Conservation (phyloP, 2,329 filamentous ascomycete genomes). For the Ophiostoma quercus region DNA sequence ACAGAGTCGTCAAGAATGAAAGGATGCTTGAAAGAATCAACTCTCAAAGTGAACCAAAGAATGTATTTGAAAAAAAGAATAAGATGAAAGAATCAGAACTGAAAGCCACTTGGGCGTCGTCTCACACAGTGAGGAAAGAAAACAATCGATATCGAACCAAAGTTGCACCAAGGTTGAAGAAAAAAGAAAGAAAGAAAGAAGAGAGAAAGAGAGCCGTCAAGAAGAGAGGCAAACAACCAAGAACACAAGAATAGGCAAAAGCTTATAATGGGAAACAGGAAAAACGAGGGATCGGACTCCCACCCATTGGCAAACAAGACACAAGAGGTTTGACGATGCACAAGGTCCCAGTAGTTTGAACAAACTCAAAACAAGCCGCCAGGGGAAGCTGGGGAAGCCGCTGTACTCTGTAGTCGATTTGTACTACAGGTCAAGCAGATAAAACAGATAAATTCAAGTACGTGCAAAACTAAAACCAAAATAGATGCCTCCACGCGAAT, state of each 20-base stretch:
- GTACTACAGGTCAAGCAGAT: not conserved
- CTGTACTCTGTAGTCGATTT: no score
- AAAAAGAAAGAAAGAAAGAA: not conserved
- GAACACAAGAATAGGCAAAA: conserved; percentile 22
- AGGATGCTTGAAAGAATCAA: conserved; percentile 9
- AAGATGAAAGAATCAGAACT: conserved; percentile 17
- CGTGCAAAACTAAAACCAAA: not conserved
- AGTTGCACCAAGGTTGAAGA: not conserved
- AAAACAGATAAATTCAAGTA: not conserved
- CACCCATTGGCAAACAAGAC: not conserved
- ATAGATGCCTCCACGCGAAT: conserved; percentile 4
- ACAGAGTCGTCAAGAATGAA: conserved; percentile 18
- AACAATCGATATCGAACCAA: conserved; percentile 5
- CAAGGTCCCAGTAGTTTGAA: not conserved
- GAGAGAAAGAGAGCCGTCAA: not conserved
- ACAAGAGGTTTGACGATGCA: conserved; percentile 8
- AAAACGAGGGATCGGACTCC: conserved; percentile 17
- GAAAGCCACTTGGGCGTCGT: conserved; percentile 27
- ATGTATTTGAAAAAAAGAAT: conserved; percentile 22
- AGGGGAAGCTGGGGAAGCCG: conserved; percentile 9
- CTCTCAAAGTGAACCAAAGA: conserved; percentile 22
- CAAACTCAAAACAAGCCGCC: conserved; percentile 21
- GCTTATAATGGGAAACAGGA: conserved; percentile 5
- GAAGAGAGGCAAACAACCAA: not conserved
- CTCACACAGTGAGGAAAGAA: conserved; percentile 22